Evolutionary conservation across 805 yeast species (phyloP).

Genomic region (Jamesozyma hellenica): DNA sequence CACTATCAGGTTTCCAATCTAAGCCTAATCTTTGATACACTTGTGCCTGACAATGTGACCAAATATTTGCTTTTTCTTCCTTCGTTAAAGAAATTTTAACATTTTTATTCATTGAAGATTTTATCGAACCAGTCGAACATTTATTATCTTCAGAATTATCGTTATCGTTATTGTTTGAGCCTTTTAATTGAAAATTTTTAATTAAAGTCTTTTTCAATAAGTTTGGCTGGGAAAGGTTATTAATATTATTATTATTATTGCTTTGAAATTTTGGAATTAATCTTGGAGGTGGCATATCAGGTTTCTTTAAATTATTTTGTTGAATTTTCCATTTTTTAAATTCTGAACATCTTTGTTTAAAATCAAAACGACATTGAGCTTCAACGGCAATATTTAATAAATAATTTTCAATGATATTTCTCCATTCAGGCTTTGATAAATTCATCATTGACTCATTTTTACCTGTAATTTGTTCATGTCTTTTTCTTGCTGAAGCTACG

Average conservation of each 20-base stretch:
- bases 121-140: neutral
- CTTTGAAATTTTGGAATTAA: constrained; percentile 12
- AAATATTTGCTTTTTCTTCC: constrained; percentile 47
- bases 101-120: neutral
- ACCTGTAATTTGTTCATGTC: constrained; percentile 33
- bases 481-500: constrained; percentile 43
- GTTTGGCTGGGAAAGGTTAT: neutral
- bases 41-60: constrained; percentile 54
- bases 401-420: constrained; percentile 64
- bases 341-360: constrained; percentile 41
- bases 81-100: constrained; percentile 32
- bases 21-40: constrained; percentile 51
- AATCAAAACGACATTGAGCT: constrained; percentile 60
- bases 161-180: constrained; percentile 4
- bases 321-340: constrained; percentile 35
- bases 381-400: constrained; percentile 56
- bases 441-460: constrained; percentile 22
- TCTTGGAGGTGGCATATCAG: constrained; percentile 30
- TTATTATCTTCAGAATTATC: constrained; percentile 1
- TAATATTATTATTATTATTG: neutral
- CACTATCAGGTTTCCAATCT: constrained; percentile 45
- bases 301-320: constrained; percentile 19
- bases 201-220: constrained; percentile 29
- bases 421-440: constrained; percentile 54
- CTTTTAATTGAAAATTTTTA: constrained; percentile 14